Evolutionary conservation across 1,284 basidiomycete genomes (phyloP), one percentile per base, ranked within the genome.

Genomic region (Leccinum fallax): DNA sequence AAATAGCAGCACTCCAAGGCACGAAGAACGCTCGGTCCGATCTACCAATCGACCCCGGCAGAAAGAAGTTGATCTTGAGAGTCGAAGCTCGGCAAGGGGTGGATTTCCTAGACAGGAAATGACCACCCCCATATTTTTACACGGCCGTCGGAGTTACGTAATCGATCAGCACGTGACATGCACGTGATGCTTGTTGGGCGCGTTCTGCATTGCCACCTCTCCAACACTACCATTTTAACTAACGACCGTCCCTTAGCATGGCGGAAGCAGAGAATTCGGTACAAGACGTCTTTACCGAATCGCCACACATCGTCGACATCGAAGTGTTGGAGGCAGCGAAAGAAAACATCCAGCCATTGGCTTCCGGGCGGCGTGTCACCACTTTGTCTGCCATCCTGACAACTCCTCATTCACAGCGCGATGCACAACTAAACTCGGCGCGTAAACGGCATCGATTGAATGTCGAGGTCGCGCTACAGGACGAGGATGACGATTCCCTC

Each of bases 261-360:
- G 58, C 63, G 55, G 63, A 57, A 59, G 61, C 62, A 59, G 67
- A 64, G 5, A 57, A 64, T 49, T 58, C 56, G 43, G 69, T 19
- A 52, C 66, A 66, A 30, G 71, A 76, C 40, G 61, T 75, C 57
- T 76, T 71, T 54, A 61, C 65, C 0, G 71, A 71, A 36, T 62
- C 63, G 2, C 34, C 58, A 0, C 68, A 65, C 10, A 70, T 92
- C 53, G 86, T 93, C 55, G 90, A 93, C 75, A 88, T 86, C 65
- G 90, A 92, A 68, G 78, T 92, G 1, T 80, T 93, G n/a, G 90
- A 92, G 69, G 89, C 89, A 2, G 84, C 89, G 5, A 93, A 93
- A 72, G 90, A 93, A 75, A 93, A 93, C 68, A 89, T 93, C 43
- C 90, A 90, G 71, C 90, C 89, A 53, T 81, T 93, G 15, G 88